A percentile compares a stretch with the other conserved stretches of the same genome.
phyloP scores from a whole-genome alignment of 306 rosid genomes.

The Dalbergia cochinchinensis region DNA sequence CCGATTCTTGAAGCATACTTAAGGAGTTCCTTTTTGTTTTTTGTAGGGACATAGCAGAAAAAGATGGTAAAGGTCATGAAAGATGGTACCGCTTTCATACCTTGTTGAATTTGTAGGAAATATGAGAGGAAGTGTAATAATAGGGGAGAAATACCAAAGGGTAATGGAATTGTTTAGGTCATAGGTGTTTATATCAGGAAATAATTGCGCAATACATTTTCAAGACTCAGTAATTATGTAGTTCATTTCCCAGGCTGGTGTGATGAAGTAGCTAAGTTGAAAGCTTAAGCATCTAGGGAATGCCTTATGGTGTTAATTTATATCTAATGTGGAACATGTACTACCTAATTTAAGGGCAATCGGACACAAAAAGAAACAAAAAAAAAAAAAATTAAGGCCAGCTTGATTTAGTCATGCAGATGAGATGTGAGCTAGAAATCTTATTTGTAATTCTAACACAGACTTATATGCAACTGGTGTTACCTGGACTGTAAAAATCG shows the following conservation, averaged over 20 bases:
- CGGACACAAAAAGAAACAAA: no score
- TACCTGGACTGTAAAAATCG: background rate
- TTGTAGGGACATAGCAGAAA: no score
- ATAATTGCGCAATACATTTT: no score
- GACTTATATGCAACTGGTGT: background rate
- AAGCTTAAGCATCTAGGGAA: conserved; percentile 8
- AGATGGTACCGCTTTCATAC: no score
- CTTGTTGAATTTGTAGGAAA: no score
- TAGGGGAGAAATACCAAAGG: no score
- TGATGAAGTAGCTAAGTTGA: conserved; percentile 12
- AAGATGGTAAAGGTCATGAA: no score
- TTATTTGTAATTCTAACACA: conserved; percentile 4
- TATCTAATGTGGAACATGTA: conserved; percentile 24
- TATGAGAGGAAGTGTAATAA: no score
- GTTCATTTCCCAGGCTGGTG: background rate
- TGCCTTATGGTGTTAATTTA: conserved; percentile 25
- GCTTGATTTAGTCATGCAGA: conserved; percentile 12
- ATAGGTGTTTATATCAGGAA: no score
- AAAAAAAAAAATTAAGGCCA: background rate
- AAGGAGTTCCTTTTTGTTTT: no score
- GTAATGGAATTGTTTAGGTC: no score
- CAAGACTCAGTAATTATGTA: background rate
- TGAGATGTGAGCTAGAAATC: background rate
- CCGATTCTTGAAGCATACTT: no score
- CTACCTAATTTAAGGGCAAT: background rate